These are phyloP conservation scores for Podaxis sp. DNA, from an alignment of 768 basidiomycete genomes.

Conservation along the genomic window DNA sequence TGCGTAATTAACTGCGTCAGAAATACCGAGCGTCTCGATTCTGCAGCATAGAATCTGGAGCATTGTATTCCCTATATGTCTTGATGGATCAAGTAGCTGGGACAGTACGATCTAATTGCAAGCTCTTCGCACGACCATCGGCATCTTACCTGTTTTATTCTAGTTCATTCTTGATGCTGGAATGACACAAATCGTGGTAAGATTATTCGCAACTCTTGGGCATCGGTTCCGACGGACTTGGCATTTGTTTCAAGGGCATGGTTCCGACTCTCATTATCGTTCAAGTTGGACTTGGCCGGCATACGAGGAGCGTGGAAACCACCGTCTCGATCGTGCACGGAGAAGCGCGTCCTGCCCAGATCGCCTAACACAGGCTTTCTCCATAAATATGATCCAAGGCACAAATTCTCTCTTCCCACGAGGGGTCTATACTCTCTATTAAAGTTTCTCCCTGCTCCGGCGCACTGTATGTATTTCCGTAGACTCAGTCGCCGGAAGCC, in stretches of 20 bases:
- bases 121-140: neutral
- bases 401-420: neutral
- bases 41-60: slow-evolving; percentile 37
- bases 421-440: neutral
- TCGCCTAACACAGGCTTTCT: neutral
- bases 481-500: no score
- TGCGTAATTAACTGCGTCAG: neutral
- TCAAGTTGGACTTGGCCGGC: slow-evolving; percentile 3
- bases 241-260: neutral
- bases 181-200: slow-evolving; percentile 24
- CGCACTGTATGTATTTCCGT: no score
- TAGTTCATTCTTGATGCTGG: slow-evolving; percentile 23
- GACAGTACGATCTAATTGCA: neutral
- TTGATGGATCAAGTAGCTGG: neutral
- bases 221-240: neutral
- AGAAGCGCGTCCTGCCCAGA: neutral
- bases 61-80: slow-evolving; percentile 31
- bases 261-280: slow-evolving; percentile 7
- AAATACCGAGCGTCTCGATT: neutral
- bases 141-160: neutral
- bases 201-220: neutral
- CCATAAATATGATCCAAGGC: neutral
- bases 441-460: neutral
- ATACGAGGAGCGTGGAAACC: neutral
- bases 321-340: neutral